Percentiles rank a stretch among this genome's conserved stretches.
Conservation (phyloP, 495 filamentous ascomycete species). For the Aspergillus affinis region DNA sequence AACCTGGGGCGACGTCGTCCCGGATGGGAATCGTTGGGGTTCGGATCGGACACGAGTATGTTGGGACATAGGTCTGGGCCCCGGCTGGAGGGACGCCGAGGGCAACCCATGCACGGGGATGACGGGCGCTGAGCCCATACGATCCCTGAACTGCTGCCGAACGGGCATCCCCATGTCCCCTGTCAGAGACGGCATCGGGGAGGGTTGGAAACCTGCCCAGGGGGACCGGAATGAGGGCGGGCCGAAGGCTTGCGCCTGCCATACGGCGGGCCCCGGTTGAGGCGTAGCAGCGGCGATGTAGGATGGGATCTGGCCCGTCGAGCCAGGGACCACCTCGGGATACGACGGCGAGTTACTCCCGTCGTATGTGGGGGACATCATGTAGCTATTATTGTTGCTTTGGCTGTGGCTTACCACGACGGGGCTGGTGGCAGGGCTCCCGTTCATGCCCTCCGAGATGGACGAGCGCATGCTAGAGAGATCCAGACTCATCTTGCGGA, state of each 20-base stretch:
- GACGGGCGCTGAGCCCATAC: slow-evolving; percentile 41
- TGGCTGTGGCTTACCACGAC: slow-evolving; percentile 18
- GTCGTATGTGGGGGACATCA: slow-evolving; percentile 33
- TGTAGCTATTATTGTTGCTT: slow-evolving; percentile 16
- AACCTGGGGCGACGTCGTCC: slow-evolving; percentile 21
- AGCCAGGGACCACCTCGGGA: slow-evolving; percentile 14
- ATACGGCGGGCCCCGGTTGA: slow-evolving; percentile 18
- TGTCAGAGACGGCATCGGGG: slow-evolving; percentile 23
- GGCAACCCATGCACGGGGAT: slow-evolving; percentile 30
- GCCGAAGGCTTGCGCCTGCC: slow-evolving; percentile 12
- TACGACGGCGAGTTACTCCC: slow-evolving; percentile 27
- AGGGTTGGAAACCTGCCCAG: slow-evolving; percentile 25
- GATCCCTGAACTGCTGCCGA: slow-evolving; percentile 41
- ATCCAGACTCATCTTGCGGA: slow-evolving; percentile 45
- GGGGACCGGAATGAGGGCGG: slow-evolving; percentile 15
- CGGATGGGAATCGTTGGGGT: slow-evolving; percentile 12
- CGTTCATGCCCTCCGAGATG: slow-evolving; percentile 29
- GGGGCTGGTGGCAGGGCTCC: slow-evolving; percentile 30
- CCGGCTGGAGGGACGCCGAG: slow-evolving; percentile 5
- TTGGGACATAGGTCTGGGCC: slow-evolving; percentile 8
- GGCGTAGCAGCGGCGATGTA: slow-evolving; percentile 24
- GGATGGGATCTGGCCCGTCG: slow-evolving; percentile 30
- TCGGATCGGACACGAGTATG: slow-evolving; percentile 27
- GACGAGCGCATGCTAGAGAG: slow-evolving; percentile 35
- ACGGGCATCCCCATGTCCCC: slow-evolving; percentile 26